Conservation (phyloP, 768 basidiomycete species). For the Boletus eberwhitei region DNA sequence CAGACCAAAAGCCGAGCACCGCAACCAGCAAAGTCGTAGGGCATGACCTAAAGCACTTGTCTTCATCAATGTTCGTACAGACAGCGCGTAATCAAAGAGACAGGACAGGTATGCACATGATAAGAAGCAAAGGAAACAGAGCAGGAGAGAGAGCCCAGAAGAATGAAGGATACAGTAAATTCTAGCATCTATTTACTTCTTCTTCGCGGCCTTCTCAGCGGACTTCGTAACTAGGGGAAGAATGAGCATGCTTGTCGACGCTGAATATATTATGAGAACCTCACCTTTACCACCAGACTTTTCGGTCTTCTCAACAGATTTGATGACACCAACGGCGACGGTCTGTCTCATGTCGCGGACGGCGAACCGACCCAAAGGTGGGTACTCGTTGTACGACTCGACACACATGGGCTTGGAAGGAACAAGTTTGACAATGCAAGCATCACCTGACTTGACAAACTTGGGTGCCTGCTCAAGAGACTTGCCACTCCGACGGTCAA, state of each 20-base stretch:
- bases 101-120: constrained; percentile 35
- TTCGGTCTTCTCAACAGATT: constrained; percentile 94
- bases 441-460: constrained; percentile 99
- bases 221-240: constrained; percentile 76
- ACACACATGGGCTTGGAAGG: constrained; percentile 97
- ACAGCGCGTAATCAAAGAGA: constrained; percentile 36
- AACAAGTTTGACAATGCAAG: constrained; percentile 96
- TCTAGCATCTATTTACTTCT: constrained; percentile 91
- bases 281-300: constrained; percentile 83
- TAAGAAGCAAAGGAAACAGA: constrained; percentile 33
- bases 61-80: constrained; percentile 49
- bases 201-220: constrained; percentile 94
- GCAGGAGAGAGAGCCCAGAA: constrained; percentile 41
- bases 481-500: constrained; percentile 98
- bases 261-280: constrained; percentile 19
- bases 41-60: constrained; percentile 29
- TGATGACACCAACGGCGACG: constrained; percentile 98
- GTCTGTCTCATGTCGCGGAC: constrained; percentile 99
- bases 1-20: background rate
- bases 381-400: constrained; percentile 94
- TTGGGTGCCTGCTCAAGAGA: constrained; percentile 84
- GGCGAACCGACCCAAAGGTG: constrained; percentile 98
- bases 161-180: constrained; percentile 57
- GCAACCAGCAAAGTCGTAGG: background rate
- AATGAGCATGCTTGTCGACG: constrained; percentile 8